Percentiles rank a stretch among this genome's conserved stretches.
These are phyloP conservation scores for Penicillium sp. DNA, from an alignment of 2,329 filamentous ascomycete species.

Conservation along the genomic window DNA sequence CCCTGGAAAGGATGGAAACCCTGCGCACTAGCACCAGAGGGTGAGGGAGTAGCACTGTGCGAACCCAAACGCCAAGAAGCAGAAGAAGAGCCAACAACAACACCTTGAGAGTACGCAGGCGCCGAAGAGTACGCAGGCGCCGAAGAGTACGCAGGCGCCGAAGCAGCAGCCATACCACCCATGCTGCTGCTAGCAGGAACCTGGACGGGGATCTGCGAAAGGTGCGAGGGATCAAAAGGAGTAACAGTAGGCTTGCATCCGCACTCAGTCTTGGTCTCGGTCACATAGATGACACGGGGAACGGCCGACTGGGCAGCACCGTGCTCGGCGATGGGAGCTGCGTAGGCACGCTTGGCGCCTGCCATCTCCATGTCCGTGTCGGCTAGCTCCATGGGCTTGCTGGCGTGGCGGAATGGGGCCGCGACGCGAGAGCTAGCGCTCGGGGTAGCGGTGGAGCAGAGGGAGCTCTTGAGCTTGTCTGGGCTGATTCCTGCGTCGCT, in stretches of 20 bases:
- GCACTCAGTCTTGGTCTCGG: slow-evolving; percentile 22
- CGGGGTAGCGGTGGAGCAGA: slow-evolving; percentile 8
- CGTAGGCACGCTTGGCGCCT: slow-evolving; percentile 15
- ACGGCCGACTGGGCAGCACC: not conserved
- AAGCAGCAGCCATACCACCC: slow-evolving; percentile 6
- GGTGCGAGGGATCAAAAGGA: not conserved
- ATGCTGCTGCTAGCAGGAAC: slow-evolving; percentile 18
- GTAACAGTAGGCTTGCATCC: slow-evolving; percentile 17
- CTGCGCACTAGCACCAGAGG: slow-evolving; percentile 18
- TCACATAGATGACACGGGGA: slow-evolving; percentile 21
- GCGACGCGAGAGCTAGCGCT: not conserved
- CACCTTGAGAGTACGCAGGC: slow-evolving; percentile 6
- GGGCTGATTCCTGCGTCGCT: not conserved
- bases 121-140: too few relatives aligned
- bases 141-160: slow-evolving; percentile 2
- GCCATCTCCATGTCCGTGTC: slow-evolving; percentile 6
- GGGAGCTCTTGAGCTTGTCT: slow-evolving; percentile 1
- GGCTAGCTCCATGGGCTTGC: slow-evolving; percentile 20
- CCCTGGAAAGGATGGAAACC: slow-evolving; percentile 20
- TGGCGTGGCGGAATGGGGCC: slow-evolving; percentile 17
- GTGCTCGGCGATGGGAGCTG: not conserved
- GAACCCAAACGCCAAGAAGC: slow-evolving; percentile 12
- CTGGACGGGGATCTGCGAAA: slow-evolving; percentile 23
- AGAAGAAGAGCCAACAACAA: slow-evolving; percentile 11
- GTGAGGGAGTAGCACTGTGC: slow-evolving; percentile 11